A percentile compares a stretch with the other conserved stretches of the same genome.
These are phyloP conservation scores for Areca catechu DNA, from an alignment of 176 grass and related monocot species.

Conservation along the genomic window DNA sequence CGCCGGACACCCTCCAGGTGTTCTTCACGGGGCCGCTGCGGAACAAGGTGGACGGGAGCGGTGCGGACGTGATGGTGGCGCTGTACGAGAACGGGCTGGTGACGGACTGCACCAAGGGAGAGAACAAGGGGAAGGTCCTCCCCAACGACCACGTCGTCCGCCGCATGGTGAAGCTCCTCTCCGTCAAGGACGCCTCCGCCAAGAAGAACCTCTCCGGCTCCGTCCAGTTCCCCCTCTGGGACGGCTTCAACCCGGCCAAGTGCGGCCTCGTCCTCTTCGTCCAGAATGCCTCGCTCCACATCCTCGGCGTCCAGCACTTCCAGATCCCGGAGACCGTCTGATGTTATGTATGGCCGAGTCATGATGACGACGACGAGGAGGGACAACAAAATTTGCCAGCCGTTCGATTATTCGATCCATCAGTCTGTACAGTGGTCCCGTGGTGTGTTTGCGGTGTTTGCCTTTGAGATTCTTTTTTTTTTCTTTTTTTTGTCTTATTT, in stretches of 20 bases:
- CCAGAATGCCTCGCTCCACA: conserved; percentile 50
- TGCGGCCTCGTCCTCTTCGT: conserved; percentile 77
- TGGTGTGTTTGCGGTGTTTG: no score
- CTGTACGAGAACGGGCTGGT: conserved; percentile 79
- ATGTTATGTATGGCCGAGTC: neutral
- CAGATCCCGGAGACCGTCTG: conserved; percentile 56
- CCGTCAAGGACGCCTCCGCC: conserved; percentile 40
- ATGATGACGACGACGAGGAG: no score
- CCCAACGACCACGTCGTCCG: conserved; percentile 85
- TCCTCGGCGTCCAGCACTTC: conserved; percentile 69
- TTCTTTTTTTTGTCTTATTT: no score
- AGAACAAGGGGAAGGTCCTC: conserved; percentile 72
- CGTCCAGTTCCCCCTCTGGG: conserved; percentile 69
- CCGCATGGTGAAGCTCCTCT: conserved; percentile 61
- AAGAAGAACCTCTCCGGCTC: conserved; percentile 58
- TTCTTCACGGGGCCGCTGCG: conserved; percentile 51
- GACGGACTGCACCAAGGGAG: conserved; percentile 63
- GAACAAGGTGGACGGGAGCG: conserved; percentile 38
- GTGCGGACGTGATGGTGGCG: conserved; percentile 65
- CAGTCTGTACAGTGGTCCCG: no score
- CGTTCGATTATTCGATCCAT: no score
- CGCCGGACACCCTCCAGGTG: conserved; percentile 57
- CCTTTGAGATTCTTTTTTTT: no score
- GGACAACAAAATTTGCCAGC: no score
- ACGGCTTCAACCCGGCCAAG: conserved; percentile 57